phyloP scores from a whole-genome alignment of 768 basidiomycete species.

The Mycena epipterygia region DNA sequence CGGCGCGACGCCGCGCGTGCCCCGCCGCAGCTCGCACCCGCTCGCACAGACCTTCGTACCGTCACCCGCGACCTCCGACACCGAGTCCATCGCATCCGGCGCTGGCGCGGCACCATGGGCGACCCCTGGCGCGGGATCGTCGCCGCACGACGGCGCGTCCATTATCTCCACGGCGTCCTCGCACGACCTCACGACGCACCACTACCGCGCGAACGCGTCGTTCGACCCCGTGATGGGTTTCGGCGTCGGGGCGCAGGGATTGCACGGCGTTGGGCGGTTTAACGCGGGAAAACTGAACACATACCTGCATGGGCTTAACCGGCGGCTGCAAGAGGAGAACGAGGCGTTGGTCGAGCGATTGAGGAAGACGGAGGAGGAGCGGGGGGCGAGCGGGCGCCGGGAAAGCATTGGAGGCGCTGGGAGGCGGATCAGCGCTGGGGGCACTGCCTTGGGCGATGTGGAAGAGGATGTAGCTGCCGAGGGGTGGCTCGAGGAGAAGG shows the following conservation, averaged over 20 bases:
- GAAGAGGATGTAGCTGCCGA: conserved; percentile 75
- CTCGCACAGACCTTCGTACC: conserved; percentile 67
- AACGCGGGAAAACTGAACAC: conserved; percentile 89
- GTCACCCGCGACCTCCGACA: conserved; percentile 54
- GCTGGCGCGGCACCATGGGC: conserved; percentile 46
- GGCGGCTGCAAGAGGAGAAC: conserved; percentile 89
- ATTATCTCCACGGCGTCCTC: conserved; percentile 89
- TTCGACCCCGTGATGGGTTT: conserved; percentile 89
- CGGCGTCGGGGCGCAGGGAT: conserved; percentile 68
- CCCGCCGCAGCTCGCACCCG: conserved; percentile 71
- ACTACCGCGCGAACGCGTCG: conserved; percentile 82
- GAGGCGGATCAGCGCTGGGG: conserved; percentile 66
- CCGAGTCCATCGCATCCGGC: conserved; percentile 47
- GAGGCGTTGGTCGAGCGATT: conserved; percentile 71
- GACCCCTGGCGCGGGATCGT: conserved; percentile 52
- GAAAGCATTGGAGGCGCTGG: conserved; percentile 54
- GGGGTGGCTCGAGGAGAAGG: conserved; percentile 80
- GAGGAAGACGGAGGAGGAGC: conserved; percentile 66
- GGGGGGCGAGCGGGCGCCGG: conserved; percentile 48
- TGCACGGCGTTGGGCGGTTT: conserved; percentile 79
- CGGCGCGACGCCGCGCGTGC: conserved; percentile 70
- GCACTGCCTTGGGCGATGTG: conserved; percentile 69
- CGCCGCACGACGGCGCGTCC: conserved; percentile 68
- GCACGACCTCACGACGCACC: conserved; percentile 87
- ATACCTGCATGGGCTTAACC: conserved; percentile 89